Base-by-base conservation (phyloP, 768 basidiomycete species). In the Termitomyces sp. region DNA sequence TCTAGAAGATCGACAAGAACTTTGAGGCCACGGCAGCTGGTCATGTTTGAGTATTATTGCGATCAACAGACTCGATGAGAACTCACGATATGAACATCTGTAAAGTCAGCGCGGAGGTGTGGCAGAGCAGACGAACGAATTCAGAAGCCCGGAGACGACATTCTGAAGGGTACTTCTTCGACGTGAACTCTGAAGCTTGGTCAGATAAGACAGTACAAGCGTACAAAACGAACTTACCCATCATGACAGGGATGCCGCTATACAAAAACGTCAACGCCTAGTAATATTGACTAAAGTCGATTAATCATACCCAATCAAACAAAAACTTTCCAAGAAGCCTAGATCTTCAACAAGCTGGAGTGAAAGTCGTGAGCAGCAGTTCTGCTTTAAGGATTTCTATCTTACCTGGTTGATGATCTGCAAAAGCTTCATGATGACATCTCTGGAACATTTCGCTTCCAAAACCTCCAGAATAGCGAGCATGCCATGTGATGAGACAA, bases 61-160 rank as follows among this genome's bases (percentile, higher is more conserved):
- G 33, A 9, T 28, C 28, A n/a, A 14, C 47, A 26, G 23, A 38
- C 6, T 49, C 18, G n/a, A 32, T 4, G n/a, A 20, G 1, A 26
- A 84, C 93, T 59, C 69, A 95, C 93, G 94, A 91, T 62, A 98
- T 97, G 75, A 98, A 98, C 96, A 98, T 98, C 69, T 98, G 96
- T 41, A 98, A 75, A 2, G 96, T 99, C 62, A 97, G 74, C 12
- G 94, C 88, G 2, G 96, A 98, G 0, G 94, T 91, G 68, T 94
- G 87, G 70, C 96, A 97, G 28, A 98, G 82, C 14, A 95, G 74
- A 30, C 92, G 87, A 55, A 99, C 92, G 72, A 98, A 98, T 66
- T 92, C 87, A 2, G 97, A 98, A 0, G 95, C 96, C 68, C 98
- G 92, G n/a, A 91, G 73, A 38, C 97, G 86, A 66, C 95, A 97